Evolutionary conservation across 805 yeast species (phyloP), one percentile per base, ranked within the genome.

Genomic region (Saccharomyces kudriavzevii): DNA sequence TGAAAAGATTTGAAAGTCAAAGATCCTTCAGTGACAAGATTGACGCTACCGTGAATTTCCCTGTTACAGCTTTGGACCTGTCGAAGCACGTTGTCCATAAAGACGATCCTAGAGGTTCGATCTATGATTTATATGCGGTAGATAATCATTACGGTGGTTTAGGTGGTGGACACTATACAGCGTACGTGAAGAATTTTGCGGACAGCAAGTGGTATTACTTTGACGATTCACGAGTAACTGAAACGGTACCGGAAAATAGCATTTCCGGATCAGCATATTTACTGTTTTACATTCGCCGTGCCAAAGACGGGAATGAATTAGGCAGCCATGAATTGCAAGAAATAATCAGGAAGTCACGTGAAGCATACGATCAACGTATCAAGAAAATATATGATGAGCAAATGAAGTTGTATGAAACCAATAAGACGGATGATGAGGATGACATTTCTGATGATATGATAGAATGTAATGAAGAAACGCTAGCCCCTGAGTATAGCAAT

Each of bases 101-200:
- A 29, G 55, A 59, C 3, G 66, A 58, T 45, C 60, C 60, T 22
- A 57, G 55, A 49, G 64, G 61, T 4, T 60, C 69, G n/a, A 65
- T 87, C 0, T 92, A 92, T 69, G 98, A 94, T 66, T 73, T 94
- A 57, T 77, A 88, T 61, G 98, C 94, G 0, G 97, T 94, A 24
- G 98, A 91, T 67, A 94, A 92, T 67, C 99, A 94, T 66, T 90
- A 78, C 67, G 99, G 98, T 50, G 97, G 97, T 0, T 74, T 92
- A 20, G 97, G 98, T 0, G 98, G 98, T 4, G 98, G 99, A 1
- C 98, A 94, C 73, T 92, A 94, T 69, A 94, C 99, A 1, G 87
- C 98, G 0, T 85, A 83, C 63, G 96, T 81, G 0, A 86, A 85
- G 67, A 91, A 91, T 64, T 84, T 82, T 67, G 75, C 81, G 46